Base-by-base conservation (phyloP, 495 filamentous ascomycete species). In the Neurospora sp. region DNA sequence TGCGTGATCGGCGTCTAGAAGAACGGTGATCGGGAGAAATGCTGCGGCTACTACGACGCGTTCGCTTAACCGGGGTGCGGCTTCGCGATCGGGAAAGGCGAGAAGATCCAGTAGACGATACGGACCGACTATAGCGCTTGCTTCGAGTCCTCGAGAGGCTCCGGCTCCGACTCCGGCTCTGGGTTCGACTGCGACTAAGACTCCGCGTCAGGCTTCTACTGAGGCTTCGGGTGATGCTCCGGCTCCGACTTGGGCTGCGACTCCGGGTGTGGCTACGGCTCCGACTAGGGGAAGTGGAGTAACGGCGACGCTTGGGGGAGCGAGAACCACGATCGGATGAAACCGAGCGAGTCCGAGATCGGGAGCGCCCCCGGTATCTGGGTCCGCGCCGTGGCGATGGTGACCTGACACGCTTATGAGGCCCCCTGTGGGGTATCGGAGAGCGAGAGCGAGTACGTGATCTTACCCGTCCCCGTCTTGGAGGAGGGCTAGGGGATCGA, bases 401-500 rank as follows among this genome's bases (percentile, higher is more conserved):
- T 36, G 85, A 85, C 54, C 85, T 82, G 11, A 83, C 82, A 71
- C 84, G 80, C 70, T 86, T 85, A 48, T 73, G 75, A 5, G 78
- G 78, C 9, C 78, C 79, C 19, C 80, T 79, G 59, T 82, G 78
- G 28, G 79, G 72, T 36, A 78, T 79, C 17, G 86, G 83, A 24
- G 85, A 82, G 40, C 84, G 83, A n/a, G 85, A 86, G 48, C 79
- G 82, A 48, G 78, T 31, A 36, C 54, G 54, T 66, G 54, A 72
- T 62, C 81, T 76, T 17, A 76, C 73, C 48, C 70, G 71, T 34
- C 74, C 74, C 40, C 82, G 82, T 71, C 77, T 70, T 21, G 79
- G 81, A 39, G 80, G 78, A 43, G 83, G 82, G 45, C 76, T 84
- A 17, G 78, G 71, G 24, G 84, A 86, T 70, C 82, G 79, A 43